Percentiles rank a stretch among this genome's conserved stretches.
These are phyloP conservation scores for Verticillium nonalfalfae DNA, from an alignment of 2,329 filamentous ascomycete species.

Conservation along the genomic window DNA sequence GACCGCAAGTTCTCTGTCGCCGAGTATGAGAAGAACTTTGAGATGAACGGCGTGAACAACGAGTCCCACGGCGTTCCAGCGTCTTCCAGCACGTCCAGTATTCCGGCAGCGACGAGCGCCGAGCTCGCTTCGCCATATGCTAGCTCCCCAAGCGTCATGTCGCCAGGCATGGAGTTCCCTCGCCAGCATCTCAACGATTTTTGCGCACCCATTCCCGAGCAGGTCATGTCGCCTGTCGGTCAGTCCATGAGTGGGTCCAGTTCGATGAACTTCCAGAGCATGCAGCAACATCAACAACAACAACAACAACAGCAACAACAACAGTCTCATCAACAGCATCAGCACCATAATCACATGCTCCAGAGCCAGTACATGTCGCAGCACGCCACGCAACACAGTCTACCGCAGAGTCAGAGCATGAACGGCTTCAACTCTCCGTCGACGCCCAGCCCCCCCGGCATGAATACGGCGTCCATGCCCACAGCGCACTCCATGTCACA, in stretches of 20 bases:
- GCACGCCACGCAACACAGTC: conserved; percentile 19
- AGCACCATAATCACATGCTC: conserved; percentile 20
- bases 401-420: conserved; percentile 16
- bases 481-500: conserved; percentile 19
- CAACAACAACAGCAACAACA: conserved; percentile 19
- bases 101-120: conserved; percentile 14
- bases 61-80: conserved; percentile 24
- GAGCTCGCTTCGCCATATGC: conserved; percentile 46
- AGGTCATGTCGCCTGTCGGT: conserved; percentile 44
- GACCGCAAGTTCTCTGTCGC: conserved; percentile 38
- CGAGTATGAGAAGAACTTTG: conserved; percentile 31
- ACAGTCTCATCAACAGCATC: conserved; percentile 15
- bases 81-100: conserved; percentile 15
- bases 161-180: conserved; percentile 43
- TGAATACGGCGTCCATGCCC: conserved; percentile 15
- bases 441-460: conserved; percentile 4
- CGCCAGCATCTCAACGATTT: conserved; percentile 36
- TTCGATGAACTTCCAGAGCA: conserved; percentile 13
- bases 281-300: conserved; percentile 19
- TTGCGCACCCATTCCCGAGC: conserved; percentile 41
- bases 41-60: conserved; percentile 24
- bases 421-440: conserved; percentile 8
- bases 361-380: conserved; percentile 22
- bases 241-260: conserved; percentile 14
- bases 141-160: conserved; percentile 47